Evolutionary conservation across 1,284 basidiomycete genomes (phyloP), one percentile per base, ranked within the genome.

Genomic region (Microbotryum lychnidis-dioicae): DNA sequence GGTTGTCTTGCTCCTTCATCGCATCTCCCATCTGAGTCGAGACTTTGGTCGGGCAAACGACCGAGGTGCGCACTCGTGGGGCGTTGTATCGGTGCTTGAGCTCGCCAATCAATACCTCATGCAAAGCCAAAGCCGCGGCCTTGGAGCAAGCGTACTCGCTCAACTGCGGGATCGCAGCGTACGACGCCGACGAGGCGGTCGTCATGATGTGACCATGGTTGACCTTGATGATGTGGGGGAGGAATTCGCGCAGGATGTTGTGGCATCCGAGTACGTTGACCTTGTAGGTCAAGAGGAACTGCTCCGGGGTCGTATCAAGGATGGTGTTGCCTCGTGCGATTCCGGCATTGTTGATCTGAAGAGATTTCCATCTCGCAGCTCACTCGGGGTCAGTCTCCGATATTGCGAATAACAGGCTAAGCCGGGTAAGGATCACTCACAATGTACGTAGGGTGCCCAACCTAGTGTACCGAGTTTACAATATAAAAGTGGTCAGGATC

Each of bases 291-390:
- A 64, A 44, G 6, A 63, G 27, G 57, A 65, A 62, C 42, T 65
- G 61, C 12, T 69, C 64, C 2, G 61, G 56, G 12, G 46, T 58
- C 16, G 60, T 61, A 52, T 65, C 58, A 54, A 70, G 61, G 47
- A 70, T 70, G 14, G 60, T 66, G 46, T 65, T 59, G 20, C 67
- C 67, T 23, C 62, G 60, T 6, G 67, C 67, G 46, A 70, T 70
- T 4, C 69, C 69, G n/a, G 69, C 69, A 51, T 64, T 64, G 58
- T 70, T 70, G 58, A 70, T 51, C 64, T 68, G 50, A 29, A 21
- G 14, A 16, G 37, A 12, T 42, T 18, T 42, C 8, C 31, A 31
- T 9, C 37, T 14, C 2, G 37, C 37, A 20, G 6, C 1, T 16
- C 4, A 16, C 2, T 27, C 27, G 27, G 6, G 21, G 25, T 6